Percentiles rank a stretch among this genome's conserved stretches.
These are phyloP conservation scores for Kuraishia piskuri DNA, from an alignment of 805 yeast genomes.

Conservation along the genomic window DNA sequence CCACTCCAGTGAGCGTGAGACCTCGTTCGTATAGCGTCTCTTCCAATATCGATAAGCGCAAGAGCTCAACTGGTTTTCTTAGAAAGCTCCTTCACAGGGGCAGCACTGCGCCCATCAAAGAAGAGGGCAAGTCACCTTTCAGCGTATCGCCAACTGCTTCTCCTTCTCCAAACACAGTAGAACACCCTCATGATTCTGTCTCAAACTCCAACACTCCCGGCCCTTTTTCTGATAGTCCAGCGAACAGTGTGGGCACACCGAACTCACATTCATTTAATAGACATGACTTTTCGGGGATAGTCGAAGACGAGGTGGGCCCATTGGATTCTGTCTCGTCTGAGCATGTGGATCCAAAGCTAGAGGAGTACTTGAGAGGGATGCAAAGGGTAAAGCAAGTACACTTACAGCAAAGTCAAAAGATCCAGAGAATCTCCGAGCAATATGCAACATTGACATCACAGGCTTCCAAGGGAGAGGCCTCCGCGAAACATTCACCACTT, in stretches of 20 bases:
- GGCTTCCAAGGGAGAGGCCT: constrained; percentile 24
- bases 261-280: background rate
- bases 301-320: constrained; percentile 1
- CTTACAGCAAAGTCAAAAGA: background rate
- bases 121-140: background rate
- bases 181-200: background rate
- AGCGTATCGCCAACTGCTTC: background rate
- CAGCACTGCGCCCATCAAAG: background rate
- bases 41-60: constrained; percentile 8
- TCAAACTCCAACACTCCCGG: background rate
- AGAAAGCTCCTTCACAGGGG: background rate
- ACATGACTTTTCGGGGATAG: constrained; percentile 1
- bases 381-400: background rate
- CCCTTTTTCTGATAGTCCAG: background rate
- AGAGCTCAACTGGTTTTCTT: background rate
- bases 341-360: constrained; percentile 34
- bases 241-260: background rate
- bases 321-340: background rate
- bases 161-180: background rate
- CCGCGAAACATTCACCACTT: constrained; percentile 46
- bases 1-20: background rate
- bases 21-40: constrained; percentile 7
- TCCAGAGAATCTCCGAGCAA: background rate
- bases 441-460: constrained; percentile 9
- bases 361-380: constrained; percentile 32